Base-by-base conservation (phyloP, 1,284 basidiomycete genomes). In the Gomphus bonarii region DNA sequence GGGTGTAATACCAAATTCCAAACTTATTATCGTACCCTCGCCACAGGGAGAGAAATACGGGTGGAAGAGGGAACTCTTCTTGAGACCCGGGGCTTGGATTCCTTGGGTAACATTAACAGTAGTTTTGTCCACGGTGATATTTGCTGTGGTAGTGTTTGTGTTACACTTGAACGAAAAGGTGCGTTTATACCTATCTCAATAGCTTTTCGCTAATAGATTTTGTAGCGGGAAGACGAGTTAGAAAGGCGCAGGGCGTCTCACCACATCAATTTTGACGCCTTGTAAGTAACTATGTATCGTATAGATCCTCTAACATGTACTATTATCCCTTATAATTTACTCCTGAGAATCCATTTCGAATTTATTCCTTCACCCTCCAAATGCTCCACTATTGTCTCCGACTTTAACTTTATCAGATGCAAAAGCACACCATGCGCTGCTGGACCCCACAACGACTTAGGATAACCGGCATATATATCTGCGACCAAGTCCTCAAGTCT, bases 21-120 rank as follows among this genome's bases (percentile, higher is more conserved):
- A 95, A 65, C 82, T 99, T 8, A 87, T 99, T n/a, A 91, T 99
- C 63, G 83, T 89, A 46, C 95, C 95, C 0, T 88, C 88, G 3
- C 71, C 77, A 0, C 69, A 66, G 7, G 68, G 63, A 28, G 68
- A 70, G 1, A 73, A 77, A 10, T 75, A 75, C 11, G 71, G 75
- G 36, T 99, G 97, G 97, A 88, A 83, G 63, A 81, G 85, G 58
- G 90, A 97, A 73, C 72, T 99, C 59, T 99, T 92, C 68, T 72
- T 99, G 63, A 77, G 94, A 48, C 95, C 95, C 1, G 95, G 95
- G 14, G 90, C 95, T 64, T 99, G 95, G 95, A 92, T 98, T 62
- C 92, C 93, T 1, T 95, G 89, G 90, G 97, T 99, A 11, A 94
- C 89, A 3, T 71, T 93, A 43, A 91, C 88, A 0, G 84, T 97